A percentile compares a stretch with the other conserved stretches of the same genome.
phyloP scores from a whole-genome alignment of 2,329 filamentous ascomycete species.

The Capronia coronata region DNA sequence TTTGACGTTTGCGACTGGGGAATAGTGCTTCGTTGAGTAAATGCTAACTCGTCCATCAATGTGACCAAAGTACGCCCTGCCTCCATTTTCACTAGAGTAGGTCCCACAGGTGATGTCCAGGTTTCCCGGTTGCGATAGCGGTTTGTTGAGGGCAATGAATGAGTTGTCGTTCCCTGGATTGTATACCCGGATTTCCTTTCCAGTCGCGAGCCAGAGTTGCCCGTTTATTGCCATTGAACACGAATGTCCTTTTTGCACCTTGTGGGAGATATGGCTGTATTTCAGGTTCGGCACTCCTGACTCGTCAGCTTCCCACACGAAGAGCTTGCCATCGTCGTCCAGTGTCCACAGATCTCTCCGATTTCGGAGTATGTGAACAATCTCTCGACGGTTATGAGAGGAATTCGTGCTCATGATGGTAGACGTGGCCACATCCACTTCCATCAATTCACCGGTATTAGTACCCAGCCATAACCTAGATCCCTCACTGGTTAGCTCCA shows the following conservation, averaged over 20 bases:
- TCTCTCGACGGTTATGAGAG: constrained; percentile 70
- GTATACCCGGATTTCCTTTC: constrained; percentile 82
- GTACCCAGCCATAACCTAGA: constrained; percentile 82
- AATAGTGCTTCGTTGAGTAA: constrained; percentile 72
- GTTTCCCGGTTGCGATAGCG: constrained; percentile 63
- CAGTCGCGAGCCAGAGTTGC: constrained; percentile 78
- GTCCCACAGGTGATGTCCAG: constrained; percentile 86
- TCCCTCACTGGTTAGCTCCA: constrained; percentile 72
- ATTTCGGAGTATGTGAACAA: constrained; percentile 79
- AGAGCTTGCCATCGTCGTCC: constrained; percentile 78
- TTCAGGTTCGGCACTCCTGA: constrained; percentile 67
- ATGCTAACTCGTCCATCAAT: constrained; percentile 89
- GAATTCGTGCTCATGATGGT: constrained; percentile 62
- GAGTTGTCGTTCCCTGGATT: constrained; percentile 63
- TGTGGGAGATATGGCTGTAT: constrained; percentile 67
- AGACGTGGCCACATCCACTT: constrained; percentile 74
- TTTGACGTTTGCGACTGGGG: constrained; percentile 72
- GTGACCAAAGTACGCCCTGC: constrained; percentile 83
- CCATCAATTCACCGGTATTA: constrained; percentile 78
- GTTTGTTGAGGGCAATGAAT: constrained; percentile 49
- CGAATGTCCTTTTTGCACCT: constrained; percentile 71
- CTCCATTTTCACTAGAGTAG: constrained; percentile 64
- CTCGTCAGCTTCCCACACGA: constrained; percentile 77
- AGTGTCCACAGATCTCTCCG: constrained; percentile 89
- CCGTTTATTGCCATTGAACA: constrained; percentile 84